These are phyloP conservation scores for Epichloe sibirici DNA, from an alignment of 2,329 filamentous ascomycete species.

Conservation along the genomic window DNA sequence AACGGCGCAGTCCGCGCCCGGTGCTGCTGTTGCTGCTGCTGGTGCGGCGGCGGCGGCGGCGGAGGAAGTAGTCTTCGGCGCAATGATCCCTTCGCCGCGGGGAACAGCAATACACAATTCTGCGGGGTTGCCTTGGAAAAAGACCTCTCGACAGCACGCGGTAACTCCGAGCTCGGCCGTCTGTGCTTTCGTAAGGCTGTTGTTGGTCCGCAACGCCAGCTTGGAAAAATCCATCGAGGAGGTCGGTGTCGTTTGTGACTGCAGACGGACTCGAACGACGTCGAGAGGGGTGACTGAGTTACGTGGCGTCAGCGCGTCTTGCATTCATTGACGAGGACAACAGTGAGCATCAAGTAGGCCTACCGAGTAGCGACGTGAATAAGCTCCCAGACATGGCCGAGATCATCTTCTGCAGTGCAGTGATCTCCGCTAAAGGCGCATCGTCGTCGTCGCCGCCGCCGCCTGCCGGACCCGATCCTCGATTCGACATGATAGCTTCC, in stretches of 20 bases:
- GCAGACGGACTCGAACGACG: constrained; percentile 87
- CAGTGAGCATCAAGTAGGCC: constrained; percentile 15
- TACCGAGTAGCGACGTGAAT: constrained; percentile 79
- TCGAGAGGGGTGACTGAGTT: constrained; percentile 79
- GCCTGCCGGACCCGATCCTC: constrained; percentile 8
- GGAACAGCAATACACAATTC: constrained; percentile 68
- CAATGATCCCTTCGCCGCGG: constrained; percentile 32
- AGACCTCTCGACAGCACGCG: constrained; percentile 91
- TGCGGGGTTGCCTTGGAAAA: constrained; percentile 81
- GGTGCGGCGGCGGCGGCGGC: constrained; percentile 30
- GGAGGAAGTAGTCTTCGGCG: constrained; percentile 27
- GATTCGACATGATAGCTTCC: constrained; percentile 17
- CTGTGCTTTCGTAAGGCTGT: constrained; percentile 57
- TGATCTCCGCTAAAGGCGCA: constrained; percentile 50
- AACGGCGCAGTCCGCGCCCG: constrained; percentile 61
- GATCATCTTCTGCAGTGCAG: constrained; percentile 82
- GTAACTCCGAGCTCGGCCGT: constrained; percentile 77
- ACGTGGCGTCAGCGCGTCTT: background rate
- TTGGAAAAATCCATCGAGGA: constrained; percentile 42
- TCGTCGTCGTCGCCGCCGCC: constrained; percentile 8
- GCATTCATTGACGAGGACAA: background rate
- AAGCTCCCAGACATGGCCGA: constrained; percentile 86
- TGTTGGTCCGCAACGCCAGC: constrained; percentile 40
- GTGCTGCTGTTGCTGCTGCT: too few species aligned
- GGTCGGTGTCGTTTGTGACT: constrained; percentile 56